Evolutionary conservation across 345 rosid genomes (phyloP), one percentile per base, ranked within the genome.

Genomic region (Litchi chinensis): DNA sequence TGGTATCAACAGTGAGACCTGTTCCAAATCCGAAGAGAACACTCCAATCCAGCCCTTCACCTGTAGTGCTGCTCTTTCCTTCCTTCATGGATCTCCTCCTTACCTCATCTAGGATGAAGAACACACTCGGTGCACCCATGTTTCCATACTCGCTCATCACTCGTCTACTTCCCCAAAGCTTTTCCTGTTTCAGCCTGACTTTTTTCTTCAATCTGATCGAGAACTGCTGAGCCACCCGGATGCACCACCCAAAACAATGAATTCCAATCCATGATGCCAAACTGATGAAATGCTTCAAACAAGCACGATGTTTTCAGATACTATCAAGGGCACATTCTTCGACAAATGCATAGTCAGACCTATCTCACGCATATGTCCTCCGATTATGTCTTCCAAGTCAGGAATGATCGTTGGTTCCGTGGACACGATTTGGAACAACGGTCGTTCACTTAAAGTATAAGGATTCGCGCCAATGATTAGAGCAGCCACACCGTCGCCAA

Each of bases 181-280:
- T 68, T 6, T 68, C 52, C 26, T 68, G n/a, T 43, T 11, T 50
- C 13, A 68, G 28, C 12, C 54, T 54, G 1, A 68, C 28, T 9
- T 68, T 68, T 68, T 10, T 68, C 26, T 11, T 68, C 71, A n/a
- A 68, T n/a, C 26, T 21, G 50, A 54, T 43, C 71, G 10, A 43
- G 28, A 68, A 68, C 41, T 4, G 52, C 43, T 43, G 5, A 5
- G n/a, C 71, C 71, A 3, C 71, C 71, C 0, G 71, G 28, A 43
- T 68, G 71, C 5, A 68, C 54, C 4, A 41, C 13, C 54, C 46
- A 68, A 68, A 68, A 68, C 28, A 68, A 40, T 2, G 50, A 41
- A 24, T 68, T 68, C 71, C 71, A 43, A 43, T 68, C 71, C 10
- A 8, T 68, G 5, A 19, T 43, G 5, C 71, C 71, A 68, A 41